Evolutionary conservation across 768 basidiomycete genomes (phyloP), one percentile per base, ranked within the genome.

Genomic region (Podaxis sp.): DNA sequence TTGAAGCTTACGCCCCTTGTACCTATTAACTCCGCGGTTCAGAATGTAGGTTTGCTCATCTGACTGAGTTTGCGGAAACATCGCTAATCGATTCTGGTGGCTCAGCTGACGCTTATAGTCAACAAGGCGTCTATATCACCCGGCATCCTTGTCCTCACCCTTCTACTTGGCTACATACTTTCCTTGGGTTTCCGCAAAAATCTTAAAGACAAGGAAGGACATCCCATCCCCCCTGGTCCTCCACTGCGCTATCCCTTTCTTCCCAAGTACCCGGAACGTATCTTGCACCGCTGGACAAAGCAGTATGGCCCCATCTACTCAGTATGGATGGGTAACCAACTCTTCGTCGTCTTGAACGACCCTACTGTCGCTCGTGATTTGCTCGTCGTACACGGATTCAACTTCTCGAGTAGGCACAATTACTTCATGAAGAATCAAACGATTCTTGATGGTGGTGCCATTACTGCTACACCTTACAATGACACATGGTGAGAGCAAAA

Each of bases 321-420:
- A 0, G 58, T 78, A 14, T 76, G 74, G 72, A 69, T 77, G 65
- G 76, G 76, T 2, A 70, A 63, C 44, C 75, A 77, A 55, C 70
- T 77, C 16, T 74, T 76, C 37, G 69, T 77, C 18, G 71, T 75
- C 27, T 57, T 77, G 10, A 72, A 71, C 47, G 74, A 76, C 62
- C 72, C 76, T 11, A 55, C 65, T 2, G 59, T 75, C 25, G 75
- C 69, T 14, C 64, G 65, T 5, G 76, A 78, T 56, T 69, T 78
- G 1, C 58, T 77, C 1, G 73, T 78, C 1, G 66, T 67, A 9
- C 68, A 76, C 44, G 76, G 76, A 16, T 68, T 72, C 1, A 67
- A 67, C 3, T 77, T 76, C 60, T 77, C 76, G 2, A 61, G 66
- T 1, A 69, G 76, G 10, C 71, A 74, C 38, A 61, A 63, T 11